Percentiles rank a stretch among this genome's conserved stretches.
Conservation (phyloP, 179 eudicot genomes). For the Amaranthus tricolor region DNA sequence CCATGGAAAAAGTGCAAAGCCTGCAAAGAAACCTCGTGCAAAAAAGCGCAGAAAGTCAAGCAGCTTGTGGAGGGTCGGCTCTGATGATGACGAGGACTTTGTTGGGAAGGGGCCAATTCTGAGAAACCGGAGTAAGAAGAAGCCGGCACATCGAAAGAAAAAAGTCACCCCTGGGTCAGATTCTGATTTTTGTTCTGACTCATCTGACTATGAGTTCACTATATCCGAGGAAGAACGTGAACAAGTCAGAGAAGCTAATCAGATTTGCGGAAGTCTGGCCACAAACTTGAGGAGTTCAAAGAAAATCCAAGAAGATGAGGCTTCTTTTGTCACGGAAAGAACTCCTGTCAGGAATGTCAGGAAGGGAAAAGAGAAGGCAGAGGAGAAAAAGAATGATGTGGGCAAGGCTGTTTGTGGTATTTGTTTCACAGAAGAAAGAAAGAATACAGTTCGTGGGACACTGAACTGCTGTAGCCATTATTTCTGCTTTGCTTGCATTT, state of each 20-base stretch:
- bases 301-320: conserved; percentile 39
- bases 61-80: conserved; percentile 27
- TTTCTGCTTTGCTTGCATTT: conserved; percentile 87
- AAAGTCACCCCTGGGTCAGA: conserved; percentile 46
- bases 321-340: conserved; percentile 37
- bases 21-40: conserved; percentile 33
- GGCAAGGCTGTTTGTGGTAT: conserved; percentile 85
- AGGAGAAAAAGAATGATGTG: conserved; percentile 45
- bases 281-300: conserved; percentile 49
- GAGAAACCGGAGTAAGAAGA: conserved; percentile 38
- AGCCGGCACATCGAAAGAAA: conserved; percentile 41
- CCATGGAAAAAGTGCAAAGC: conserved; percentile 33
- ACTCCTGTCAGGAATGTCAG: conserved; percentile 46
- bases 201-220: conserved; percentile 73
- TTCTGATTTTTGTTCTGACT: conserved; percentile 61
- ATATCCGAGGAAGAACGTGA: conserved; percentile 95
- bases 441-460: conserved; percentile 69
- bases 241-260: conserved; percentile 69
- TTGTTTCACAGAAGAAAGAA: conserved; percentile 85
- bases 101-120: conserved; percentile 22
- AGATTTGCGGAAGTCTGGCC: conserved; percentile 43
- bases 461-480: conserved; percentile 86
- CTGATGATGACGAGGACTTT: conserved; percentile 31
- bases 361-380: conserved; percentile 84
- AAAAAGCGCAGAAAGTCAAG: conserved; percentile 34